Evolutionary conservation across 1,139 yeast species (phyloP), one percentile per base, ranked within the genome.

Genomic region (Candida labiduridarum): DNA sequence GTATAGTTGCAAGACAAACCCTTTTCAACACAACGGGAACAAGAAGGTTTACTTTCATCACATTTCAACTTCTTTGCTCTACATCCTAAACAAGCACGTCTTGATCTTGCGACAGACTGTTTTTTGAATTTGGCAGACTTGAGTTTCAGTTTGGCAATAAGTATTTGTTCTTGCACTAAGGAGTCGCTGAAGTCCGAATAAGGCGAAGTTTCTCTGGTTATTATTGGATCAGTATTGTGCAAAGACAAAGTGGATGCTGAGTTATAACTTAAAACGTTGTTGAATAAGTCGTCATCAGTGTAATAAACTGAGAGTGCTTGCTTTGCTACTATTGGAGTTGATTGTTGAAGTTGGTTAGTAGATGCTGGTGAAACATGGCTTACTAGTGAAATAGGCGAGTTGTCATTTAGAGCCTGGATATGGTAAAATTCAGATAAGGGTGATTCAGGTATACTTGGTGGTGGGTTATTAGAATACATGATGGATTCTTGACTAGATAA

Each of bases 11-110:
- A 76, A 9, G 54, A 57, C 15, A 65, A 59, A 11, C 65, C 64
- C 48, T 62, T 65, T 36, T 63, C 61, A 8, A 54, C 41, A 57
- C 82, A 78, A 45, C 71, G 64, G 14, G 65, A 48, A 50, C 82
- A 78, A 7, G 60, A 56, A 1, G 82, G 82, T 50, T 74, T 76
- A 18, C 54, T 50, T 57, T 77, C 82, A 55, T 78, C 82, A 62
- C 82, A 78, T 60, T 77, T 78, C 41, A 66, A 60, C 47, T 72
- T 61, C 47, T 63, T 59, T 22, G 60, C 59, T 50, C 69, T 68
- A 53, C 77, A 72, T 29, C 67, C 66, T 19, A 59, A 52, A 52
- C 77, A 72, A 2, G 76, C 76, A 46, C 56, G 56, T 46, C 67
- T 47, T 22, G 70, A 66, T 49, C 68, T 25, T 4, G 33, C 34